A percentile compares a stretch with the other conserved stretches of the same genome.
Conservation (phyloP, 1,284 basidiomycete genomes). For the Pseudomicrostroma phylloplanum region DNA sequence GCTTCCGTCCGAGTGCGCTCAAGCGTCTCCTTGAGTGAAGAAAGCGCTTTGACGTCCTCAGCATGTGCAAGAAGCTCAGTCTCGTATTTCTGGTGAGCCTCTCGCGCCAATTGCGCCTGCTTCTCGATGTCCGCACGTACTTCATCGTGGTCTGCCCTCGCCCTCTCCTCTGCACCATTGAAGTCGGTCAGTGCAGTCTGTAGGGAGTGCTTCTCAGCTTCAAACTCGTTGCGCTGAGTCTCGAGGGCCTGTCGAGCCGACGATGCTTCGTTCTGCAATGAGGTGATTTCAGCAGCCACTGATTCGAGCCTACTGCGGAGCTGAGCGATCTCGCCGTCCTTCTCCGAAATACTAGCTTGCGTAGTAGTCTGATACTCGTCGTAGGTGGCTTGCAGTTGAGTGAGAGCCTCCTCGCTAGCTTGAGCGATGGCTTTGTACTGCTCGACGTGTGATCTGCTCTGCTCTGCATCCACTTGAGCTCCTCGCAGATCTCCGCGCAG, state of each 20-base stretch:
- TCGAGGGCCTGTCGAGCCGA: constrained; percentile 62
- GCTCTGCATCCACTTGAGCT: constrained; percentile 64
- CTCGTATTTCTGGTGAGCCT: constrained; percentile 72
- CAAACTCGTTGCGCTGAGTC: constrained; percentile 61
- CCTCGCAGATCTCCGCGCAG: constrained; percentile 57
- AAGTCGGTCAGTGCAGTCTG: constrained; percentile 47
- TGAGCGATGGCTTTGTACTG: constrained; percentile 78
- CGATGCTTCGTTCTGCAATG: constrained; percentile 57
- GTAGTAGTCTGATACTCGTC: constrained; percentile 61
- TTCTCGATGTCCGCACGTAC: constrained; percentile 45
- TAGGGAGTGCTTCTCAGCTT: constrained; percentile 57
- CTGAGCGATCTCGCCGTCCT: constrained; percentile 64
- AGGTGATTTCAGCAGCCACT: constrained; percentile 60
- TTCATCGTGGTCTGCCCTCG: constrained; percentile 58
- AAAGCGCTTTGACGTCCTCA: constrained; percentile 58
- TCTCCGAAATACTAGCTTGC: constrained; percentile 52
- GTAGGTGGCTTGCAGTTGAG: constrained; percentile 64
- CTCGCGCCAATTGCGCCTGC: constrained; percentile 67
- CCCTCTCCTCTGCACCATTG: constrained; percentile 34
- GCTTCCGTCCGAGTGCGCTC: constrained; percentile 68
- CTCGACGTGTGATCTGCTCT: constrained; percentile 66
- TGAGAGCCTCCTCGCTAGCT: constrained; percentile 70
- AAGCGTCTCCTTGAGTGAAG: constrained; percentile 36
- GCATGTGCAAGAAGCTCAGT: constrained; percentile 76
- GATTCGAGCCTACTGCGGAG: constrained; percentile 62